Base-by-base conservation (phyloP, 768 basidiomycete species). In the Mrakia gelida region DNA sequence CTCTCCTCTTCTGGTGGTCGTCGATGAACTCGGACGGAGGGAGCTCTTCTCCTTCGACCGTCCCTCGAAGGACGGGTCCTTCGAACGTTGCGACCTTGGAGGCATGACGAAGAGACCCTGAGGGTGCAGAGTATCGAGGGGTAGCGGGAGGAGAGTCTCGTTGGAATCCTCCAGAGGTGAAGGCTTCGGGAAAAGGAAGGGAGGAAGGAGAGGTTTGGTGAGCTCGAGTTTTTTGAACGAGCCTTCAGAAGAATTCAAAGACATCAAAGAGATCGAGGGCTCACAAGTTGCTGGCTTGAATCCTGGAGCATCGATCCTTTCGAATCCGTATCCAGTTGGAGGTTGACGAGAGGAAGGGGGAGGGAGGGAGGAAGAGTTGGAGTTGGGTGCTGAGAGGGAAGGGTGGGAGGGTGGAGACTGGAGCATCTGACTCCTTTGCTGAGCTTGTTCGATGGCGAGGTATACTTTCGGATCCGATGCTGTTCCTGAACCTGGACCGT, bases 401-500 rank as follows among this genome's bases (percentile, higher is more conserved):
- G 26, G 41, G 2, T 16, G 18, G 26, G 34, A 70, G 32, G 67
- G 16, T 1, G 34, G 21, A 70, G 26, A 43, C 7, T 1, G 67
- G 5, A 43, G 34, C 21, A 8, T 45, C 23, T 41, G 23, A 4
- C 9, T 70, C 38, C 13, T 10, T 10, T n/a, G 34, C n/a, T 16
- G 67, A 41, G 26, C 34, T 30, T 10, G 13, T 18, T 41, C 26
- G 49, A 52, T 52, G 18, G 49, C 49, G 16, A 18, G 1, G 34
- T 41, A 38, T 9, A 43, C 18, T 9, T 59, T n/a, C 13, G 67
- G 67, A n/a, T 70, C 67, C 3, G 67, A 23, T 34, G 34, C 34
- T 26, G 21, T 70, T 34, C 67, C 67, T 21, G 67, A 70, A 0
- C 67, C 67, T 41, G 67, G 67, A n/a, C 67, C 67, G 26, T 70